These are phyloP conservation scores for Didymella sp. DNA, from an alignment of 2,329 filamentous ascomycete genomes.

Conservation along the genomic window DNA sequence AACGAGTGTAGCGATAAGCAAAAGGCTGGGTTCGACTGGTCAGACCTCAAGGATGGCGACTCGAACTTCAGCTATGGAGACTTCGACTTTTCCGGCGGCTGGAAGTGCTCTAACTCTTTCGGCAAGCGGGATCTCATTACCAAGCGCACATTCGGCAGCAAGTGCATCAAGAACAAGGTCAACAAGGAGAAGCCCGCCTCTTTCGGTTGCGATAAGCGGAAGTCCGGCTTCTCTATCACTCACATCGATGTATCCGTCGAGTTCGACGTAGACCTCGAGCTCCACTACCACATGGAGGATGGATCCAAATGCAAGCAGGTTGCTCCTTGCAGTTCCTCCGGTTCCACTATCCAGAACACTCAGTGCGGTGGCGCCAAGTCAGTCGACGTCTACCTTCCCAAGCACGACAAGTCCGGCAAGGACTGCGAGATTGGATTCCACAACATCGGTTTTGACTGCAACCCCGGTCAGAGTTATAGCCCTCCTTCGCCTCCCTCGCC, in stretches of 20 bases:
- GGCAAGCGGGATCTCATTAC: constrained; percentile 64
- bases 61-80: constrained; percentile 70
- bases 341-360: constrained; percentile 76
- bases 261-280: constrained; percentile 79
- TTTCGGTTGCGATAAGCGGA: constrained; percentile 70
- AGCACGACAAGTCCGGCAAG: constrained; percentile 54
- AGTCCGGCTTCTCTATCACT: constrained; percentile 73
- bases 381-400: constrained; percentile 72
- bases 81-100: constrained; percentile 69
- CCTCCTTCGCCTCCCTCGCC: constrained; percentile 28
- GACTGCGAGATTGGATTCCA: constrained; percentile 76
- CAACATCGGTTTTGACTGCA: constrained; percentile 78
- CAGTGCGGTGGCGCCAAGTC: constrained; percentile 92
- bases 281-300: constrained; percentile 87
- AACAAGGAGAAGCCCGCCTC: constrained; percentile 60
- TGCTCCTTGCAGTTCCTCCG: constrained; percentile 53
- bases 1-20: constrained; percentile 80
- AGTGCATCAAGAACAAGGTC: constrained; percentile 54
- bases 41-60: constrained; percentile 58
- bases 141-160: constrained; percentile 54
- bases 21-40: constrained; percentile 74
- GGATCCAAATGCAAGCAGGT: constrained; percentile 81
- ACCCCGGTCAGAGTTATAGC: constrained; percentile 35
- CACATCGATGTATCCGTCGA: constrained; percentile 76
- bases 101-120: constrained; percentile 69